Percentiles rank a stretch among this genome's conserved stretches.
phyloP scores from a whole-genome alignment of 805 yeast species.

The Kockiozyma suomiensis region DNA sequence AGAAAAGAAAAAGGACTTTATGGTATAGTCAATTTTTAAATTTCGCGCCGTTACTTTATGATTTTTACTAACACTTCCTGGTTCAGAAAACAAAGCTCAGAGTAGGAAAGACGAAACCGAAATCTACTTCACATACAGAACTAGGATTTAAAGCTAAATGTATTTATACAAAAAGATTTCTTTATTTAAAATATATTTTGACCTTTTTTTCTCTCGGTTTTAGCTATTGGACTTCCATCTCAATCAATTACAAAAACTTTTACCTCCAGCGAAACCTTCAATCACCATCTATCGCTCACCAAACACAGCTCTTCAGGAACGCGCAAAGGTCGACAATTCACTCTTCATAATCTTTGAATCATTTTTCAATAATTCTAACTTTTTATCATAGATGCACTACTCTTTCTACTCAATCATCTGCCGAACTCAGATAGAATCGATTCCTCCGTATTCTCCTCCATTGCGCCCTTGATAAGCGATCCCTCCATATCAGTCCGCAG shows the following conservation, averaged over 20 bases:
- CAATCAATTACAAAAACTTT: conserved; percentile 42
- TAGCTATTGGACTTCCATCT: conserved; percentile 47
- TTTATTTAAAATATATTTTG: not conserved
- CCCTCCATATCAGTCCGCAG: conserved; percentile 65
- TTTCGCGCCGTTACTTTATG: not conserved
- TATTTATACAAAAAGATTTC: not conserved
- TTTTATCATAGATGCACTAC: conserved; percentile 55
- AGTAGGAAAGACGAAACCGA: conserved; percentile 81
- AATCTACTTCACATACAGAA: conserved; percentile 76
- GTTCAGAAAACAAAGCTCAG: conserved; percentile 67
- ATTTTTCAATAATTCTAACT: not conserved
- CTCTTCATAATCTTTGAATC: not conserved
- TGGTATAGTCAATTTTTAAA: conserved; percentile 37
- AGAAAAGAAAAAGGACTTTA: conserved; percentile 73
- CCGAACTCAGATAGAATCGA: conserved; percentile 19
- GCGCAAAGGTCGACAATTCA: conserved; percentile 52
- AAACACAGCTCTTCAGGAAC: conserved; percentile 74
- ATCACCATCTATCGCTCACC: conserved; percentile 66
- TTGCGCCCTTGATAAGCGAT: conserved; percentile 68
- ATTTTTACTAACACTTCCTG: not conserved
- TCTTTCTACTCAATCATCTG: conserved; percentile 45
- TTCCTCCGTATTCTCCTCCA: conserved; percentile 57
- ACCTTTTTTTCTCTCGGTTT: too few relatives aligned
- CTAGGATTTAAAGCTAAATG: conserved; percentile 76
- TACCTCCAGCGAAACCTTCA: conserved; percentile 39